phyloP scores from a whole-genome alignment of 139 green algal species.

The Tetradesmus lagerheimii region DNA sequence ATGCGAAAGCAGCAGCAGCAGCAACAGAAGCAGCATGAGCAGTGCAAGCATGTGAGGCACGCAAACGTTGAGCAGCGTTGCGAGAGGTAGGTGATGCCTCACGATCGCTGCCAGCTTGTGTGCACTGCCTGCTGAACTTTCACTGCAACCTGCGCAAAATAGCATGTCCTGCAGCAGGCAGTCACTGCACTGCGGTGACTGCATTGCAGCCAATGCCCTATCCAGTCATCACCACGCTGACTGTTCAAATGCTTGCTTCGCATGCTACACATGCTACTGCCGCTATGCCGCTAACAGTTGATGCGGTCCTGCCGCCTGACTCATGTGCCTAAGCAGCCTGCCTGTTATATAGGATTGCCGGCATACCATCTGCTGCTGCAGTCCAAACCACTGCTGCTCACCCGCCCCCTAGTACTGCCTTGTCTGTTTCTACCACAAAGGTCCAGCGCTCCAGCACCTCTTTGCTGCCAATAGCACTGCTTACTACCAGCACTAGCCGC shows the following conservation, averaged over 20 bases:
- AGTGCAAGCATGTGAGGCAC: not conserved
- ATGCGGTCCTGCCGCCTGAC: not conserved
- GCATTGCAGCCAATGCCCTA: too few relatives aligned
- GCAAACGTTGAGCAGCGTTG: not conserved
- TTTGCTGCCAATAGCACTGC: constrained; percentile 60
- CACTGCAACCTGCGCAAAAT: too few relatives aligned
- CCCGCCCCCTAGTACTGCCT: not conserved
- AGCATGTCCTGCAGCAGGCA: not conserved
- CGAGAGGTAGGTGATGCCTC: not conserved
- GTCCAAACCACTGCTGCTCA: not conserved
- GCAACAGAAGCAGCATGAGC: not conserved
- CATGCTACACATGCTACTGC: not conserved
- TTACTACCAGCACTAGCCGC: constrained; percentile 95
- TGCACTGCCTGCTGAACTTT: not conserved
- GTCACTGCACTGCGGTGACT: not conserved
- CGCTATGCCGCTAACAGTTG: not conserved
- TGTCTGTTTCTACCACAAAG: constrained; percentile 92
- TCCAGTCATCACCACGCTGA: too few relatives aligned
- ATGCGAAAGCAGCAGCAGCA: not conserved
- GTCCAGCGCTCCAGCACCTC: constrained; percentile 96
- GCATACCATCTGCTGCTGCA: not conserved
- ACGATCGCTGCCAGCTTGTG: not conserved
- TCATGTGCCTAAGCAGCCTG: not conserved
- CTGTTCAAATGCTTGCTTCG: not conserved
- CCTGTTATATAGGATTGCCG: not conserved